A percentile compares a stretch with the other conserved stretches of the same genome.
These are phyloP conservation scores for Ustilago bromivora DNA, from an alignment of 1,284 basidiomycete species.

Conservation along the genomic window DNA sequence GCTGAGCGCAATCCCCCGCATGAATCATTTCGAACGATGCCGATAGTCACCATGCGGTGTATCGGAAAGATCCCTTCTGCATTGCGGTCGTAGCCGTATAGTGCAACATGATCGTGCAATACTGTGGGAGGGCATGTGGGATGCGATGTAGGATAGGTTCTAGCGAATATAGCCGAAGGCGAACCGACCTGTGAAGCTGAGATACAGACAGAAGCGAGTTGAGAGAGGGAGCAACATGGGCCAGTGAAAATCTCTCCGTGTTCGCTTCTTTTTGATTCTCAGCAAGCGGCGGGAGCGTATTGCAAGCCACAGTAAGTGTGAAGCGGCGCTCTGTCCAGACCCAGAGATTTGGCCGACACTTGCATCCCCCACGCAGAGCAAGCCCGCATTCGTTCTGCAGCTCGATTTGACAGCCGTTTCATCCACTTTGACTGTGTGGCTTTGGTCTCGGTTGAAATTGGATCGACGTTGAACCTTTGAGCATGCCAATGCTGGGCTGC, in stretches of 20 bases:
- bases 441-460: background rate
- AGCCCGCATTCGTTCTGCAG: background rate
- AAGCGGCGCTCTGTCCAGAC: conserved; percentile 2
- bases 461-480: background rate
- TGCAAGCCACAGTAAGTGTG: background rate
- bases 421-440: background rate
- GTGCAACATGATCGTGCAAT: background rate
- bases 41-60: background rate
- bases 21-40: background rate
- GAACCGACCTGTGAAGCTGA: background rate
- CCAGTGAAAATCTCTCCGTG: conserved; percentile 1
- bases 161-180: background rate
- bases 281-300: conserved; percentile 1
- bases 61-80: conserved; percentile 5
- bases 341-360: conserved; percentile 2
- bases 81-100: background rate
- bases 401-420: background rate
- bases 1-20: background rate
- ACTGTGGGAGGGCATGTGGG: background rate
- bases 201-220: background rate
- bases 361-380: background rate
- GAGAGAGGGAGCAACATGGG: background rate
- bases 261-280: background rate
- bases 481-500: background rate
- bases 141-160: background rate